These are phyloP conservation scores for Acrasis kona DNA, from an alignment of 78 protist species.

Conservation along the genomic window DNA sequence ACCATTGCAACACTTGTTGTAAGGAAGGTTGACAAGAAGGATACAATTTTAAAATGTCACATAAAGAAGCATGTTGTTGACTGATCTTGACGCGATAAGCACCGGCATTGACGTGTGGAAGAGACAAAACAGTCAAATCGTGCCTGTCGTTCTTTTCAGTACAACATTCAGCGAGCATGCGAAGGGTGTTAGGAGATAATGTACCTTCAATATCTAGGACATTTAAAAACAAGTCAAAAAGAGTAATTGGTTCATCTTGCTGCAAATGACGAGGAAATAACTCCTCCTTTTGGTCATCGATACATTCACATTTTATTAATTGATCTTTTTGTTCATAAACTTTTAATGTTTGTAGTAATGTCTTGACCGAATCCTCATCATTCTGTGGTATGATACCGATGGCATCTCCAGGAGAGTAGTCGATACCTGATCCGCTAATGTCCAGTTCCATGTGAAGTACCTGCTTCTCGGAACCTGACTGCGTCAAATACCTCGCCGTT, in stretches of 20 bases:
- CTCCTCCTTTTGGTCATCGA: neutral
- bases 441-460: neutral
- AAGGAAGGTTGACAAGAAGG: conserved; percentile 18
- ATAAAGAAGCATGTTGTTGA: no score
- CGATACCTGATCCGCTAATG: neutral
- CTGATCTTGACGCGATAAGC: neutral
- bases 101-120: neutral
- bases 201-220: neutral
- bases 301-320: neutral
- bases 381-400: neutral
- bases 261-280: neutral
- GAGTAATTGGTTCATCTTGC: neutral
- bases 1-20: neutral
- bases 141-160: neutral
- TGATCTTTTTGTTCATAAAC: neutral
- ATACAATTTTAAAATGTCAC: neutral
- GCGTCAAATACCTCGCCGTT: neutral
- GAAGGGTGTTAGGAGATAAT: neutral
- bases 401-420: conserved; percentile 18
- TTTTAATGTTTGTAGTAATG: neutral
- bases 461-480: neutral
- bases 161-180: conserved; percentile 2
- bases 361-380: neutral
- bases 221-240: neutral
- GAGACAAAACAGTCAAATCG: neutral